A percentile compares a stretch with the other conserved stretches of the same genome.
Evolutionary conservation across 371 early-diverging fungal species (phyloP).

Genomic region (Lichtheimia ramosa): DNA sequence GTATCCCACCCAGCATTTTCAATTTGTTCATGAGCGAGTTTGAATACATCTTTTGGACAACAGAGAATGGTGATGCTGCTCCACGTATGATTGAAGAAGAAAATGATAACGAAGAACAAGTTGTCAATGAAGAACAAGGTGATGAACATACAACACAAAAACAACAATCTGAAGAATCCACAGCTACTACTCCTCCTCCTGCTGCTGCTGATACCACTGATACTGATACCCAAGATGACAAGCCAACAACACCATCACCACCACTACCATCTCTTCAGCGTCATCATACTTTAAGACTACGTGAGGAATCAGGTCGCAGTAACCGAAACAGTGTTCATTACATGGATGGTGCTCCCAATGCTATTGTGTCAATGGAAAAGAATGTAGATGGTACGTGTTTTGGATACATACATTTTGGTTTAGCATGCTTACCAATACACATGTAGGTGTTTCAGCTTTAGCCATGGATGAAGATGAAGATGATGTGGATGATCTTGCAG

Average conservation of each 20-base stretch:
- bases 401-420: too few species aligned
- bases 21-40: constrained; percentile 72
- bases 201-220: not conserved
- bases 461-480: constrained; percentile 9
- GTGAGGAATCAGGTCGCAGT: constrained; percentile 21
- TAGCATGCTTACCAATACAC: not conserved
- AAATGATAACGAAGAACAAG: not conserved
- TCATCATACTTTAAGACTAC: constrained; percentile 13
- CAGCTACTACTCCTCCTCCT: not conserved
- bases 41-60: constrained; percentile 60
- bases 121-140: constrained; percentile 10
- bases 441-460: not conserved
- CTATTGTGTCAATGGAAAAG: constrained; percentile 41
- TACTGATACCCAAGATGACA: not conserved
- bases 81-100: constrained; percentile 9
- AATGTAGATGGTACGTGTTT: constrained; percentile 32
- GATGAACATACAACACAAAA: not conserved
- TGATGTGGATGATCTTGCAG: constrained; percentile 5
- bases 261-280: constrained; percentile 6
- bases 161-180: not conserved
- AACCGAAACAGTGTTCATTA: constrained; percentile 52
- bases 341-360: constrained; percentile 42
- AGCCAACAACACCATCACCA: not conserved
- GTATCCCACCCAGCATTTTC: constrained; percentile 70
- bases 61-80: constrained; percentile 32